These are phyloP conservation scores for Pseudopithomyces chartarum DNA, from an alignment of 2,329 filamentous ascomycete species.

Conservation along the genomic window DNA sequence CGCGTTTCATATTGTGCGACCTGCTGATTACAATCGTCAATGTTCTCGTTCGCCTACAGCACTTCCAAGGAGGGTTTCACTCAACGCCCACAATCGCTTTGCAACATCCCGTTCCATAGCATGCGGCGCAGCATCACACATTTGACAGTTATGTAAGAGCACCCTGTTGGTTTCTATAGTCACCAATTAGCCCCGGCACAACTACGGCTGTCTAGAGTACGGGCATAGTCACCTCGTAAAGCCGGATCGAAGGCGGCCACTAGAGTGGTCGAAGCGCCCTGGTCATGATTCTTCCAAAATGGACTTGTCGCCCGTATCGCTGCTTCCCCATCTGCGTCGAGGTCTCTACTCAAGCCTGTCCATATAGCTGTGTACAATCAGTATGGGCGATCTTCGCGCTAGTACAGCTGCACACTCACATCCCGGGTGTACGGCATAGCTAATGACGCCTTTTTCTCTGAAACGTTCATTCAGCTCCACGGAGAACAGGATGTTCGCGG, in stretches of 20 bases:
- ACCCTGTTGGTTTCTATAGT: constrained; percentile 27
- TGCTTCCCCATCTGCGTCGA: constrained; percentile 32
- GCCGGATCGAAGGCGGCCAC: constrained; percentile 40
- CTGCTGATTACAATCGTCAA: too few relatives aligned
- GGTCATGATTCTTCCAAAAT: constrained; percentile 42
- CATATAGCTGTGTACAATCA: constrained; percentile 29
- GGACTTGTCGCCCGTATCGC: constrained; percentile 29
- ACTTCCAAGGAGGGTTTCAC: constrained; percentile 28
- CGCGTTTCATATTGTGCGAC: too few relatives aligned
- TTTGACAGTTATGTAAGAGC: constrained; percentile 35
- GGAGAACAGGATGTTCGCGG: constrained; percentile 38
- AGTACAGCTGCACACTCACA: constrained; percentile 22
- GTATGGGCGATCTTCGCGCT: not conserved
- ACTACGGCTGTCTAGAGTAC: not conserved
- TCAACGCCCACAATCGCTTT: constrained; percentile 37
- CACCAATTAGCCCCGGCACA: not conserved
- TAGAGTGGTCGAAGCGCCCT: constrained; percentile 35
- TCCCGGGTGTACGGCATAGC: constrained; percentile 41
- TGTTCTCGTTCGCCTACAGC: too few relatives aligned
- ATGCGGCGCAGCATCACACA: constrained; percentile 28
- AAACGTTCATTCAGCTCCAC: constrained; percentile 27
- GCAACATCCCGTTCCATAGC: constrained; percentile 30
- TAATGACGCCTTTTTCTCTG: constrained; percentile 25
- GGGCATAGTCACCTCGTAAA: constrained; percentile 29
- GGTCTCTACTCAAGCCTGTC: constrained; percentile 33